Conservation (phyloP, 495 filamentous ascomycete genomes). For the Penicillium paradoxum region DNA sequence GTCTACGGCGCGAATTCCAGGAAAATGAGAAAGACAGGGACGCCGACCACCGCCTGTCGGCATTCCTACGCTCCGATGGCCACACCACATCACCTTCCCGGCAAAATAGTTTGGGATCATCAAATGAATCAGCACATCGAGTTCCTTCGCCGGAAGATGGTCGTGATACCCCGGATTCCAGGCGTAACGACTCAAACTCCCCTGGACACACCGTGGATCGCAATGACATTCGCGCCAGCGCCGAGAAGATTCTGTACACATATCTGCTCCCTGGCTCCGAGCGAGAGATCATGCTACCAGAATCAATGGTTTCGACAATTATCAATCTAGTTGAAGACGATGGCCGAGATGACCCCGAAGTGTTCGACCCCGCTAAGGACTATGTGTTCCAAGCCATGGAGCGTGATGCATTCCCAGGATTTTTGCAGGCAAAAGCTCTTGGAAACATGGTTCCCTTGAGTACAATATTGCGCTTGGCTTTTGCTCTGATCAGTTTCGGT, state of each 20-base stretch:
- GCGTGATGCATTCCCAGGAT: slow-evolving; percentile 94
- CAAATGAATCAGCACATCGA: slow-evolving; percentile 30
- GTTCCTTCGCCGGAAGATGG: slow-evolving; percentile 47
- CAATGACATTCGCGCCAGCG: slow-evolving; percentile 82
- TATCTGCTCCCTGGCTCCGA: slow-evolving; percentile 89
- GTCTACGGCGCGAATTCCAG: slow-evolving; percentile 28
- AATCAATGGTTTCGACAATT: slow-evolving; percentile 76
- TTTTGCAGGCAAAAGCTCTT: slow-evolving; percentile 87
- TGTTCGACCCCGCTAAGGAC: slow-evolving; percentile 96
- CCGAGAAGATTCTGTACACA: slow-evolving; percentile 96
- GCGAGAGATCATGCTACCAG: slow-evolving; percentile 88
- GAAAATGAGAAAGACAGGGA: slow-evolving; percentile 52
- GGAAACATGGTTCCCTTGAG: slow-evolving; percentile 91
- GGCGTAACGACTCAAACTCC: slow-evolving; percentile 57
- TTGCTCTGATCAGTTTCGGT: slow-evolving; percentile 85
- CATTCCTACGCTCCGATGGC: slow-evolving; percentile 74
- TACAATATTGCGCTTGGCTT: slow-evolving; percentile 71
- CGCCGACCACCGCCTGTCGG: slow-evolving; percentile 82
- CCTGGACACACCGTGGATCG: slow-evolving; percentile 79
- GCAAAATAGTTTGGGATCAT: slow-evolving; percentile 58
- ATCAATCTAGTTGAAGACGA: slow-evolving; percentile 80
- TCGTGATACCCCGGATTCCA: slow-evolving; percentile 60
- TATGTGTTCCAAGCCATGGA: slow-evolving; percentile 99
- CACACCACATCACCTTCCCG: slow-evolving; percentile 57
- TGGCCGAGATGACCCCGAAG: slow-evolving; percentile 88